Conservation (phyloP, 2,329 filamentous ascomycete species). For the Penicillium sp. region DNA sequence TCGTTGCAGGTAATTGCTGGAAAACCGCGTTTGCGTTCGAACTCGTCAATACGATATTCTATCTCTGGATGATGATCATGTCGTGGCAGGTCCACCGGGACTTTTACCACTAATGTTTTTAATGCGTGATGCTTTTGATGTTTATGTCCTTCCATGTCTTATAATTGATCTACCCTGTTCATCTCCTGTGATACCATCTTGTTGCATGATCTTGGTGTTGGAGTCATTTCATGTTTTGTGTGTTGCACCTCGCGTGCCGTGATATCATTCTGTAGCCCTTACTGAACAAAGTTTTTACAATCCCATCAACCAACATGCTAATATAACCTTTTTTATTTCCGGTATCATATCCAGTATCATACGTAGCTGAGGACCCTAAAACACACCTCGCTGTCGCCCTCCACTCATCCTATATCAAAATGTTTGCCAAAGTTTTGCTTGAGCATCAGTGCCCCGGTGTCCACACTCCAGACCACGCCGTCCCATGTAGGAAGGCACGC, state of each 20-base stretch:
- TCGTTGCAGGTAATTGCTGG: slow-evolving; percentile 60
- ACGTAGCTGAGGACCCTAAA: neutral
- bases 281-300: neutral
- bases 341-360: neutral
- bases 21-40: slow-evolving; percentile 66
- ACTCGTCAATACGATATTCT: slow-evolving; percentile 65
- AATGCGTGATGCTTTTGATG: slow-evolving; percentile 12
- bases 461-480: neutral
- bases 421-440: neutral
- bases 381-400: neutral
- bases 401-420: neutral
- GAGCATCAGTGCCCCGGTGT: neutral
- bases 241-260: neutral
- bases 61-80: slow-evolving; percentile 69
- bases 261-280: neutral
- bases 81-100: slow-evolving; percentile 57
- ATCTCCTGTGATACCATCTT: slow-evolving; percentile 20
- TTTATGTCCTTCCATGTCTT: slow-evolving; percentile 1
- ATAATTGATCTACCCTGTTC: slow-evolving; percentile 4
- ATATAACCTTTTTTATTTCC: neutral
- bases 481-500: neutral
- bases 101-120: slow-evolving; percentile 29
- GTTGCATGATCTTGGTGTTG: slow-evolving; percentile 21
- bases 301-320: neutral
- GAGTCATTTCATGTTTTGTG: neutral